Evolutionary conservation across 176 grass and related monocot species (phyloP).

Genomic region (barley (Hordeum vulgare)): MorexV3_pseudomolecules_assembly NC_058520.1:457261742-457262241

Average conservation of each 20-base stretch:
- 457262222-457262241: background rate
- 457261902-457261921: too few species aligned
- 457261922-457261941: too few species aligned
- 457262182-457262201: background rate
- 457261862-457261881: background rate
- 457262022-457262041: background rate
- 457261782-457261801: background rate
- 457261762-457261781: background rate
- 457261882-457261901: too few species aligned
- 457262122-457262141: too few species aligned
- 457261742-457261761: background rate
- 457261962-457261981: background rate
- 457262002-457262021: background rate
- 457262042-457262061: background rate
- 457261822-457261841: background rate
- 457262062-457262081: background rate
- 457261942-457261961: too few species aligned
- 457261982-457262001: background rate
- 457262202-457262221: background rate
- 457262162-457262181: background rate
- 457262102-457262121: too few species aligned
- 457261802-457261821: background rate
- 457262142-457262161: too few species aligned
- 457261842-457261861: background rate
- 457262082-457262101: too few species aligned